These are phyloP conservation scores for Chrysanthemum lavandulifolium DNA, from an alignment of 129 eudicot genomes.

Conservation along the genomic window DNA sequence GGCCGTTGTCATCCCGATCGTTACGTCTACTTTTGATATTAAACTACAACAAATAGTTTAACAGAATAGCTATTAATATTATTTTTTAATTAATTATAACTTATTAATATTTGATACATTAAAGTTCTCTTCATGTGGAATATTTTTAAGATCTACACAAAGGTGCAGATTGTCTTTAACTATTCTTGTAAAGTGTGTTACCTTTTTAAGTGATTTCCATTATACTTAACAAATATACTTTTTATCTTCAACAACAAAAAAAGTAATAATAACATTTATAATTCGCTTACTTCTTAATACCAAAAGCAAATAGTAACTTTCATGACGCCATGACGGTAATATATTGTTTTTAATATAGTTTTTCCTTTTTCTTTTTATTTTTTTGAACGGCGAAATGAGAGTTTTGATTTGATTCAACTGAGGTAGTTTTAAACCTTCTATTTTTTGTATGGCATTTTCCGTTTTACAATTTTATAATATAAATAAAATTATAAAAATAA, in stretches of 20 bases:
- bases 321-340: not conserved
- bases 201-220: conserved; percentile 11
- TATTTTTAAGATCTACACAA: conserved; percentile 10
- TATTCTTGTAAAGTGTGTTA: conserved; percentile 29
- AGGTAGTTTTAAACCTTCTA: too few relatives aligned
- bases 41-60: too few relatives aligned
- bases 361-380: too few relatives aligned
- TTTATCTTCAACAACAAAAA: too few relatives aligned
- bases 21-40: too few relatives aligned
- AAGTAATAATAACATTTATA: not conserved
- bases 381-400: too few relatives aligned
- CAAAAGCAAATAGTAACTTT: conserved; percentile 8
- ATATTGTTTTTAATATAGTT: too few relatives aligned
- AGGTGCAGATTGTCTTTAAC: conserved; percentile 9
- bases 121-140: not conserved
- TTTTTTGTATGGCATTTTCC: too few relatives aligned
- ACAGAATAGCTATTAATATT: not conserved
- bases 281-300: conserved; percentile 8
- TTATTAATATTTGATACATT: not conserved
- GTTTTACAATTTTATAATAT: too few relatives aligned
- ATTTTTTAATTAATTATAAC: not conserved
- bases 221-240: conserved; percentile 16
- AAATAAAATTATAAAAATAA: too few relatives aligned
- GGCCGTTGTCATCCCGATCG: too few relatives aligned
- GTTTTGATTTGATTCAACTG: too few relatives aligned